Evolutionary conservation across 2,329 filamentous ascomycete genomes (phyloP).

Genomic region (Nemania sp.): DNA sequence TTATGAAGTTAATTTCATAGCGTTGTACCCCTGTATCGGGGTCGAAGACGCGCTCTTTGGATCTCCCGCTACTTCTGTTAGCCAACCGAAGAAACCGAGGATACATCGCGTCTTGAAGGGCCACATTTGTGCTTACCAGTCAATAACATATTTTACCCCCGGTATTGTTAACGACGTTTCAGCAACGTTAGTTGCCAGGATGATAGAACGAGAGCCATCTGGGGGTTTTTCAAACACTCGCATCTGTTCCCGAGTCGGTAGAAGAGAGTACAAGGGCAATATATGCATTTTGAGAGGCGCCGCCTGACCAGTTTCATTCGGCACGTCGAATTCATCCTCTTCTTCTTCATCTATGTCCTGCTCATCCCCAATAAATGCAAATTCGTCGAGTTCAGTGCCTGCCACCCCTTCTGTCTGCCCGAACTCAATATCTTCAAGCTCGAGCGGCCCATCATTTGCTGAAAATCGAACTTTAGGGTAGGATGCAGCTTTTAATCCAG

Average conservation of each 20-base stretch:
- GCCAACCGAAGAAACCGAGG: background rate
- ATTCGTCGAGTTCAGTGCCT: conserved; percentile 62
- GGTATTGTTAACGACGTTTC: conserved; percentile 95
- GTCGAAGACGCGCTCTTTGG: conserved; percentile 91
- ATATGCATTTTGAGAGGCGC: conserved; percentile 77
- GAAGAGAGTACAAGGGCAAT: conserved; percentile 88
- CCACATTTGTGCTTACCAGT: conserved; percentile 24
- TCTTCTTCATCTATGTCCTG: conserved; percentile 62
- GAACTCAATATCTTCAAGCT: conserved; percentile 86
- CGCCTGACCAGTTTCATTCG: conserved; percentile 62
- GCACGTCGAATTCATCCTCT: conserved; percentile 68
- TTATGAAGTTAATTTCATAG: conserved; percentile 95
- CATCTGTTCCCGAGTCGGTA: conserved; percentile 89
- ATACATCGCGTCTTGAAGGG: no score
- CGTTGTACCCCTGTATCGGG: conserved; percentile 88
- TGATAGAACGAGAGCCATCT: conserved; percentile 79
- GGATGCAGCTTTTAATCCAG: conserved; percentile 57
- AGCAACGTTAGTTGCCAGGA: conserved; percentile 93
- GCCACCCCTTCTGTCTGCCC: conserved; percentile 70
- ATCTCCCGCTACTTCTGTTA: conserved; percentile 63
- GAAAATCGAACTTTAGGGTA: conserved; percentile 74
- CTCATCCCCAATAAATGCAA: conserved; percentile 52
- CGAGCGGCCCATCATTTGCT: conserved; percentile 75
- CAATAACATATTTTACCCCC: conserved; percentile 89
- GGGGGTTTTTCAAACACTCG: conserved; percentile 85